Base-by-base conservation (phyloP, 139 green algal genomes). In the Tetraselmis striata region DNA sequence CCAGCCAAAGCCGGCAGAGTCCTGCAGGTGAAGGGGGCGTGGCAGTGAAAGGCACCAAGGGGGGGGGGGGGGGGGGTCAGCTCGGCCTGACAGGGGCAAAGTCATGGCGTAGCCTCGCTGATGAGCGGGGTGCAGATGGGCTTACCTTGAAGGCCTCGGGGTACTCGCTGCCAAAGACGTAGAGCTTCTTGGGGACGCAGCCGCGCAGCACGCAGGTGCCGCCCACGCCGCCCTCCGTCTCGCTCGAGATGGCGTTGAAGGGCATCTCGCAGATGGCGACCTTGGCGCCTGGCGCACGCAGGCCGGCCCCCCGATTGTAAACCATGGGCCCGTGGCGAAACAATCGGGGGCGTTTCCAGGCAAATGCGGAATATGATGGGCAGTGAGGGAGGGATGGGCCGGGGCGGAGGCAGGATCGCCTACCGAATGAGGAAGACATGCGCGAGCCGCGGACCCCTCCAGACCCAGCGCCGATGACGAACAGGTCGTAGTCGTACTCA, bases 1-100 rank as follows among this genome's bases (percentile, higher is more conserved):
- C 94, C 94, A 97, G 1, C 94, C 94, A 85, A 99, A 99, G 22
- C 95, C 96, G 0, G 82, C 32, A 18, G 91, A 90, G 77, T 96
- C 94, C 59, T 90, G 18, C 45, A 18, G n/a, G n/a, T n/a, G n/a
- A n/a, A n/a, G n/a, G n/a, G n/a, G n/a, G n/a, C n/a, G n/a, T n/a
- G n/a, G n/a, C n/a, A n/a, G n/a, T n/a, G n/a, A n/a, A n/a, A n/a
- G n/a, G n/a, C n/a, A n/a, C n/a, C n/a, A n/a, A n/a, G n/a, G n/a
- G n/a, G n/a, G n/a, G n/a, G n/a, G n/a, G n/a, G n/a, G n/a, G n/a
- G n/a, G n/a, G n/a, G n/a, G n/a, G n/a, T n/a, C n/a, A n/a, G n/a
- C n/a, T n/a, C n/a, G n/a, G n/a, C n/a, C n/a, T n/a, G n/a, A n/a
- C n/a, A n/a, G n/a, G n/a, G n/a, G n/a, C n/a, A n/a, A n/a, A n/a